Conservation (phyloP, 1,284 basidiomycete species). For the Puccinia horiana region DNA sequence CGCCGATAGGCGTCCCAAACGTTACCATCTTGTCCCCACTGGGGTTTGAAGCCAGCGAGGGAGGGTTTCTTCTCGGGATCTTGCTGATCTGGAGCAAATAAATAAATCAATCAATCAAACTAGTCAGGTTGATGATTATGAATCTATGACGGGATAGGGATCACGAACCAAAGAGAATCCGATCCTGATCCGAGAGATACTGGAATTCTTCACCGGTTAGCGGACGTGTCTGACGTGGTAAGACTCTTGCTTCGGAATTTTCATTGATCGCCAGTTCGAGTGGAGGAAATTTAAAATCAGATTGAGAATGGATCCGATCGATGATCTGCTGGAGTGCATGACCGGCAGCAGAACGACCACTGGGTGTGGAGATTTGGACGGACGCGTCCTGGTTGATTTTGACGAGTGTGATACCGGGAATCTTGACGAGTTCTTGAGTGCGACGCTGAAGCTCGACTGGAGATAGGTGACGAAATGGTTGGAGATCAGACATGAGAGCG, state of each 20-base stretch:
- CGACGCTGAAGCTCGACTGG: slow-evolving; percentile 73
- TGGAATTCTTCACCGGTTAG: slow-evolving; percentile 63
- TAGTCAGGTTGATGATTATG: not conserved
- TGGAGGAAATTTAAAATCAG: slow-evolving; percentile 50
- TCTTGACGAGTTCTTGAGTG: slow-evolving; percentile 64
- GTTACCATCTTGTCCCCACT: slow-evolving; percentile 78
- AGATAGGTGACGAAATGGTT: slow-evolving; percentile 74
- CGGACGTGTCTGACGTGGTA: slow-evolving; percentile 62
- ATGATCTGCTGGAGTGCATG: slow-evolving; percentile 40
- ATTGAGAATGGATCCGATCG: slow-evolving; percentile 24
- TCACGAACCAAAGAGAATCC: not conserved
- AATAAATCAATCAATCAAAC: slow-evolving; percentile 10
- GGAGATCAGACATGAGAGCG: slow-evolving; percentile 73
- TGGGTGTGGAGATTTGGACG: slow-evolving; percentile 31
- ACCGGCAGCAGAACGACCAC: slow-evolving; percentile 69
- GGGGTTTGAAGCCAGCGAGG: slow-evolving; percentile 69
- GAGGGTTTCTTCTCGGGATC: slow-evolving; percentile 50
- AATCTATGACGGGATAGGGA: not conserved
- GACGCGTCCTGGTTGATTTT: slow-evolving; percentile 63
- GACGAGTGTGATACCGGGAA: slow-evolving; percentile 54
- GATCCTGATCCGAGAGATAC: slow-evolving; percentile 27
- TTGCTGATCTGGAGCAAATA: slow-evolving; percentile 57
- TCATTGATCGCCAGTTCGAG: slow-evolving; percentile 89
- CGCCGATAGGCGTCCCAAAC: slow-evolving; percentile 89
- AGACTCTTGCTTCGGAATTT: slow-evolving; percentile 83